Evolutionary conservation across 352 stramenopile species (phyloP).

Genomic region (Phytopythium sindhum): DNA sequence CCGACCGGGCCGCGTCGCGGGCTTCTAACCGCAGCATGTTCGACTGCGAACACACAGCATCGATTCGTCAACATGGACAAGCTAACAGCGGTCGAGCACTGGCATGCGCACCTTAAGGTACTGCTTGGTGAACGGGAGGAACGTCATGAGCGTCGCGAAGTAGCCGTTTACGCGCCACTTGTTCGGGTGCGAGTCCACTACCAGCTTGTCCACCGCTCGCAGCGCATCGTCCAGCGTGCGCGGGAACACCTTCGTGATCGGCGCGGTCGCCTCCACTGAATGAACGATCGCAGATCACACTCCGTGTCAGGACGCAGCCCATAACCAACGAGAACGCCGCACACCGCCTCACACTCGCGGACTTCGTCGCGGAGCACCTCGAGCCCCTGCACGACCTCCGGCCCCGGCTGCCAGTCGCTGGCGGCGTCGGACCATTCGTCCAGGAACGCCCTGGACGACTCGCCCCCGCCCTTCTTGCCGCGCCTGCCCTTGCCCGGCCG

Average conservation of each 20-base stretch:
- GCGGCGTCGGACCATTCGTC: constrained; percentile 63
- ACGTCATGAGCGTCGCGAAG: constrained; percentile 85
- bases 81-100: background rate
- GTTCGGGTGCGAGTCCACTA: constrained; percentile 83
- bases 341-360: constrained; percentile 42
- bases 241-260: constrained; percentile 82
- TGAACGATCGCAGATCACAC: constrained; percentile 35
- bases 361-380: constrained; percentile 60
- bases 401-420: constrained; percentile 62
- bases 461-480: constrained; percentile 41
- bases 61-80: background rate
- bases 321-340: background rate
- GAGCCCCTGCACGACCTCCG: constrained; percentile 47
- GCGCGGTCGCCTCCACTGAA: constrained; percentile 17
- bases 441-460: constrained; percentile 55
- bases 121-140: constrained; percentile 86
- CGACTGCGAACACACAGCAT: constrained; percentile 29
- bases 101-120: constrained; percentile 60
- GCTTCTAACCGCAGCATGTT: constrained; percentile 86
- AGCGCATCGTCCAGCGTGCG: constrained; percentile 74
- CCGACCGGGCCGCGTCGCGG: constrained; percentile 50
- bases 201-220: constrained; percentile 71
- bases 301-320: background rate
- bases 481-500: constrained; percentile 23
- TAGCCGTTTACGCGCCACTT: constrained; percentile 89